phyloP scores from a whole-genome alignment of 1,139 yeast species.

The Lizanozyma gosingica region DNA sequence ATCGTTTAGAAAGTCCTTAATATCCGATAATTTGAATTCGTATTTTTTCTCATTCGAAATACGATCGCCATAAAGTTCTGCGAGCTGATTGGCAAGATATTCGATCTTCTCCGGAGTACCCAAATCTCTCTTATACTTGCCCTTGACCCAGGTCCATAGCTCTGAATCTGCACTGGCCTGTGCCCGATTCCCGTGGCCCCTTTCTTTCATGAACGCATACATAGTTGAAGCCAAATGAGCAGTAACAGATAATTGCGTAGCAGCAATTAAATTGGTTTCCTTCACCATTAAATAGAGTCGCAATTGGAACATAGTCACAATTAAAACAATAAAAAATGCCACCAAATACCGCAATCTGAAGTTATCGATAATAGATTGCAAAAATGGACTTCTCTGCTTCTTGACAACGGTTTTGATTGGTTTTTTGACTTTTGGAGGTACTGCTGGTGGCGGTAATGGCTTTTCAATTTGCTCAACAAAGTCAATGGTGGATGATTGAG shows the following conservation, averaged over 20 bases:
- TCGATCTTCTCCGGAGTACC: constrained; percentile 16
- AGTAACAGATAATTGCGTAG: constrained; percentile 18
- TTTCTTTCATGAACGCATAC: constrained; percentile 5
- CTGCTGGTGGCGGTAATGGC: constrained; percentile 2
- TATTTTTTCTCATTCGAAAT: too few species aligned
- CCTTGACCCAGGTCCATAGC: constrained; percentile 20
- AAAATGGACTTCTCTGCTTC: constrained; percentile 9
- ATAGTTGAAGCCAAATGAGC: constrained; percentile 12
- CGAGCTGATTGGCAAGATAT: constrained; percentile 14
- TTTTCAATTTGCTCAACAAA: constrained; percentile 6
- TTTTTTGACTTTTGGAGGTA: background rate
- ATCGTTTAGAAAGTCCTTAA: background rate
- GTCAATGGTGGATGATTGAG: constrained; percentile 2
- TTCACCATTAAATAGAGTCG: constrained; percentile 12
- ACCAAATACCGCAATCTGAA: background rate
- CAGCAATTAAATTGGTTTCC: constrained; percentile 20
- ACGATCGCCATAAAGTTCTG: background rate
- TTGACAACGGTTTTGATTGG: constrained; percentile 4
- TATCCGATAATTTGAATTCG: background rate
- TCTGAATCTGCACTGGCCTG: constrained; percentile 2
- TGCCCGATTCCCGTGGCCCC: constrained; percentile 1
- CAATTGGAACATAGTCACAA: constrained; percentile 18
- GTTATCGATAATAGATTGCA: constrained; percentile 7
- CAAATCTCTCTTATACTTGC: constrained; percentile 13
- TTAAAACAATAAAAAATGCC: constrained; percentile 6